Percentiles rank a stretch among this genome's conserved stretches.
These are phyloP conservation scores for Colletotrichum theobromicola DNA, from an alignment of 2,329 filamentous ascomycete species.

Conservation along the genomic window DNA sequence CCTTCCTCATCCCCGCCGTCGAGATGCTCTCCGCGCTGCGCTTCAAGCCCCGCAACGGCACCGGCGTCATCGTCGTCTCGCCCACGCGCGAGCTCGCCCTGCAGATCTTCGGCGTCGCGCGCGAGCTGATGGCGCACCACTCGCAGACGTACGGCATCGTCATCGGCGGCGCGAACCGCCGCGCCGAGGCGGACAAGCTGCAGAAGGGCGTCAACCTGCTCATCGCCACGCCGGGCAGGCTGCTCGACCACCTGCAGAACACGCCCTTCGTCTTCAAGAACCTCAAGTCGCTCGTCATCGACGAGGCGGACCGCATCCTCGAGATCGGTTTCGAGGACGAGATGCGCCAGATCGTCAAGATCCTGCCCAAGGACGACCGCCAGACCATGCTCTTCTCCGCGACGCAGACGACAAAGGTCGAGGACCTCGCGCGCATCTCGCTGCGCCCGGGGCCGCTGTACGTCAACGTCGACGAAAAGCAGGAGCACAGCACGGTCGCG, in stretches of 20 bases:
- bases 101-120: constrained; percentile 94
- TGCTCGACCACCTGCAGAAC: constrained; percentile 93
- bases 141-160: constrained; percentile 95
- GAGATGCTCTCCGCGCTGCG: constrained; percentile 90
- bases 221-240: constrained; percentile 89
- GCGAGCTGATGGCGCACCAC: constrained; percentile 91
- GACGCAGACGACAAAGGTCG: constrained; percentile 97
- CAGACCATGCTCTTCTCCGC: constrained; percentile 99
- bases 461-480: constrained; percentile 93
- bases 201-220: constrained; percentile 92
- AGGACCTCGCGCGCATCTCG: constrained; percentile 94
- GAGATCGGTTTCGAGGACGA: constrained; percentile 99
- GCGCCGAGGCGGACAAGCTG: constrained; percentile 93
- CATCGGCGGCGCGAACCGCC: constrained; percentile 90
- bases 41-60: constrained; percentile 95
- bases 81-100: constrained; percentile 93
- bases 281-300: constrained; percentile 88
- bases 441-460: constrained; percentile 89
- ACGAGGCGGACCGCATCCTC: constrained; percentile 95
- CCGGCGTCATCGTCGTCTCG: constrained; percentile 89
- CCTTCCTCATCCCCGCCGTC: constrained; percentile 91
- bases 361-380: constrained; percentile 82
- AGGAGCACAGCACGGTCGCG: constrained; percentile 90
- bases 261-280: constrained; percentile 95
- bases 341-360: constrained; percentile 96